phyloP scores from a whole-genome alignment of 768 basidiomycete genomes.

The Collybiopsis luxurians region DNA sequence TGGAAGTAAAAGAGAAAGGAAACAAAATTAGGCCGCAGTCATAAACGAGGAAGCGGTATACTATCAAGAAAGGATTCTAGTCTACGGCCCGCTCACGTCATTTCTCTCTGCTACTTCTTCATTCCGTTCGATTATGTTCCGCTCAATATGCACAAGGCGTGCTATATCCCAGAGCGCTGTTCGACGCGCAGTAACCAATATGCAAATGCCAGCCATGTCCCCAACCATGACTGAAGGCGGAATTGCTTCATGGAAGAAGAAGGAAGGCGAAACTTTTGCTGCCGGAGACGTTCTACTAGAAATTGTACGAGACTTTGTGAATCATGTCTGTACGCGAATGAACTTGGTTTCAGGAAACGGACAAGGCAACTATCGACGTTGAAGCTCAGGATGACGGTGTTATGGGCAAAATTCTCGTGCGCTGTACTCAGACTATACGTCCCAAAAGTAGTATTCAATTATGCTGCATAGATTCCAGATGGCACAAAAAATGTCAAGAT shows the following conservation, averaged over 20 bases:
- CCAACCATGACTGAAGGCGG: conserved; percentile 97
- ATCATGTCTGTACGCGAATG: not conserved
- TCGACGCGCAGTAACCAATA: conserved; percentile 64
- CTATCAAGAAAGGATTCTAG: too few species aligned
- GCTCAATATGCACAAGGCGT: too few species aligned
- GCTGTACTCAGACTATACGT: conserved; percentile 20
- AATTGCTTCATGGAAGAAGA: conserved; percentile 88
- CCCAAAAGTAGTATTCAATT: not conserved
- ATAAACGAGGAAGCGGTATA: not conserved
- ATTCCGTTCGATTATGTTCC: not conserved
- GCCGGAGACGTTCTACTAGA: conserved; percentile 87
- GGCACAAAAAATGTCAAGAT: conserved; percentile 85
- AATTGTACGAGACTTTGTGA: conserved; percentile 55
- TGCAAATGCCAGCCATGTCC: conserved; percentile 96
- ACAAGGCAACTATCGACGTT: conserved; percentile 96
- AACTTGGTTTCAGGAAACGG: conserved; percentile 65
- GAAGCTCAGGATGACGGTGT: conserved; percentile 98
- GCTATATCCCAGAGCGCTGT: conserved; percentile 52
- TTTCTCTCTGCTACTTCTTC: not conserved
- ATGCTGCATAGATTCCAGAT: conserved; percentile 52
- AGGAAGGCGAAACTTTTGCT: conserved; percentile 74
- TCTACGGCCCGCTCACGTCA: too few species aligned
- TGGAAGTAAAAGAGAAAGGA: not conserved
- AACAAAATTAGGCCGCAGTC: not conserved
- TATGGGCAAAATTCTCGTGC: conserved; percentile 87